A percentile compares a stretch with the other conserved stretches of the same genome.
phyloP scores from a whole-genome alignment of 768 basidiomycete species.

The Nidularia sp. region DNA sequence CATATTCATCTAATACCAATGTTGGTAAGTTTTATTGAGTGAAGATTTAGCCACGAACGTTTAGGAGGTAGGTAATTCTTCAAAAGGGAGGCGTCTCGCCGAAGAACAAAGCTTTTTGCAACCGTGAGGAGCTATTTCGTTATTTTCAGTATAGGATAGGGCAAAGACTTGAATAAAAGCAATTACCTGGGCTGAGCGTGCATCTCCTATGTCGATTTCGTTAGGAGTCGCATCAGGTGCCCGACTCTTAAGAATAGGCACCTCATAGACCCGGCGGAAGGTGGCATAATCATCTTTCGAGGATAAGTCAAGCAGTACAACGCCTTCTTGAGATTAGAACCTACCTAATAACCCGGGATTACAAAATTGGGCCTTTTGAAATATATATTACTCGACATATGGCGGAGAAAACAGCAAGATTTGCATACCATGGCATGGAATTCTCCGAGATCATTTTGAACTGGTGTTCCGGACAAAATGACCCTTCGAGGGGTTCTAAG shows the following conservation, averaged over 20 bases:
- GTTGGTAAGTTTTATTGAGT: conserved; percentile 1
- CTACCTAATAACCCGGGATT: conserved; percentile 87
- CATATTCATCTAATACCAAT: conserved; percentile 77
- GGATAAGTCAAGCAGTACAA: conserved; percentile 3
- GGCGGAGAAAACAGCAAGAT: not conserved
- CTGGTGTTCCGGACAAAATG: conserved; percentile 94
- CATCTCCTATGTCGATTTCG: conserved; percentile 75
- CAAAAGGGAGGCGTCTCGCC: conserved; percentile 81
- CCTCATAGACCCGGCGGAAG: conserved; percentile 82
- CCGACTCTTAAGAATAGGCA: conserved; percentile 82
- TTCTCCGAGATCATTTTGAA: conserved; percentile 94
- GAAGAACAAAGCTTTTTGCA: conserved; percentile 86
- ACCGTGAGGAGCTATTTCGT: conserved; percentile 56
- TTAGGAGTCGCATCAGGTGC: conserved; percentile 68
- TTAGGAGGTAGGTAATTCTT: conserved; percentile 88
- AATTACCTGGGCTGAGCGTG: conserved; percentile 69
- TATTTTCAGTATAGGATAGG: too few relatives aligned
- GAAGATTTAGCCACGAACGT: conserved; percentile 43
- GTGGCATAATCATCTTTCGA: conserved; percentile 75
- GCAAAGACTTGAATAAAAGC: too few relatives aligned
- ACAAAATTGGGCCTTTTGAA: conserved; percentile 77
- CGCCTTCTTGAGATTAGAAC: conserved; percentile 3
- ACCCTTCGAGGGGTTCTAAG: conserved; percentile 74
- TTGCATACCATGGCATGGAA: conserved; percentile 89
- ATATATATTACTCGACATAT: not conserved